Evolutionary conservation across 306 rosid species (phyloP).

Genomic region (Acacia confusa): DNA sequence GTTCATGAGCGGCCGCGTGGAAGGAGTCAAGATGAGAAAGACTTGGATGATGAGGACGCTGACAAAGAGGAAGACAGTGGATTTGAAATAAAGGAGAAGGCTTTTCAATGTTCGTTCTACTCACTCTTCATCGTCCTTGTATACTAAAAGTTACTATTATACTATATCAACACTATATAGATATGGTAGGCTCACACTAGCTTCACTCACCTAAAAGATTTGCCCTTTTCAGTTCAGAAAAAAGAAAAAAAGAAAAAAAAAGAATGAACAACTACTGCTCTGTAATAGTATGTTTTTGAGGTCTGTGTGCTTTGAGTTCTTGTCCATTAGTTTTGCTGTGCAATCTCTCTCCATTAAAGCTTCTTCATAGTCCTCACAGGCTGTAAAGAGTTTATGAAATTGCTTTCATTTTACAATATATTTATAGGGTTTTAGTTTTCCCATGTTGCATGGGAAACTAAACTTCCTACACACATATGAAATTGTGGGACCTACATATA

Average conservation of each 20-base stretch:
- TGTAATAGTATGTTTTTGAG: slow-evolving; percentile 33
- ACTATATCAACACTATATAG: slow-evolving; percentile 30
- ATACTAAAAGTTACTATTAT: slow-evolving; percentile 55
- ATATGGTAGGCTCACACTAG: slow-evolving; percentile 47
- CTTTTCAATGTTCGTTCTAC: neutral
- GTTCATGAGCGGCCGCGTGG: slow-evolving; percentile 70
- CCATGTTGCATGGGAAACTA: too few species aligned
- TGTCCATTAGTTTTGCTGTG: slow-evolving; percentile 17
- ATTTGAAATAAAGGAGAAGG: slow-evolving; percentile 48
- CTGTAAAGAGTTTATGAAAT: slow-evolving; percentile 53
- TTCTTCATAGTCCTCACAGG: slow-evolving; percentile 37
- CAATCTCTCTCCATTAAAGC: neutral
- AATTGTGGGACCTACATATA: too few species aligned
- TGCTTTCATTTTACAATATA: slow-evolving; percentile 35
- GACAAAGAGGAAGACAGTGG: slow-evolving; percentile 70
- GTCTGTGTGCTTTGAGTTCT: slow-evolving; percentile 30
- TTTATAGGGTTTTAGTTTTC: too few species aligned
- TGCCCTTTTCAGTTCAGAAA: slow-evolving; percentile 36
- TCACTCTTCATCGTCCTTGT: slow-evolving; percentile 38
- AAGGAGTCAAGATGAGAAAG: slow-evolving; percentile 81
- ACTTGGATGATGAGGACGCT: slow-evolving; percentile 86
- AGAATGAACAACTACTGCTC: slow-evolving; percentile 6
- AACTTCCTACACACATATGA: too few species aligned
- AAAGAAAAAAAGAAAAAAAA: neutral
- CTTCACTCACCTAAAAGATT: slow-evolving; percentile 49